Evolutionary conservation across 2,329 filamentous ascomycete species (phyloP).

Genomic region (Fusarium beomiforme): DNA sequence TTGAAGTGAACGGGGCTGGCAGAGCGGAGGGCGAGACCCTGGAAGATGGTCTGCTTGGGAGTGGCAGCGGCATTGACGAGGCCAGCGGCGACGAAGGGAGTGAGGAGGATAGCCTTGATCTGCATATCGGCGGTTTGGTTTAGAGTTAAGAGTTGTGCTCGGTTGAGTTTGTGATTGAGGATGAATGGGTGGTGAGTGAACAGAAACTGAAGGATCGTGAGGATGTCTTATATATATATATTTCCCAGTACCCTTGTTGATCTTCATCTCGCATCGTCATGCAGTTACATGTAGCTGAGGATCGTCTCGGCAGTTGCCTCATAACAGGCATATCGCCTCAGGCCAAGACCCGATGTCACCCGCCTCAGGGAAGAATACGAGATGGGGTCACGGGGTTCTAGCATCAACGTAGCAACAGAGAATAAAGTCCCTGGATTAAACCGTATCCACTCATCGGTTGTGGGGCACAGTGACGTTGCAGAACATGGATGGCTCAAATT

Average conservation of each 20-base stretch:
- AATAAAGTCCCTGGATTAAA: neutral
- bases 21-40: conserved; percentile 60
- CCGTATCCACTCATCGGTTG: neutral
- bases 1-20: conserved; percentile 59
- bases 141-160: neutral
- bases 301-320: neutral
- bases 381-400: no score
- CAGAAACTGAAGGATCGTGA: neutral
- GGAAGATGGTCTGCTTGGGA: conserved; percentile 53
- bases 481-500: no score
- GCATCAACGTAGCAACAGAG: no score
- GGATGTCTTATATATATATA: conserved; percentile 24
- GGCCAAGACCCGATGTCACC: neutral
- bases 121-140: conserved; percentile 40
- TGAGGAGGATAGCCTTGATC: conserved; percentile 39
- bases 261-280: neutral
- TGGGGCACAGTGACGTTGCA: neutral
- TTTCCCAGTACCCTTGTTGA: neutral
- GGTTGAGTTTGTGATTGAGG: neutral
- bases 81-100: conserved; percentile 40
- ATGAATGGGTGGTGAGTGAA: conserved; percentile 4
- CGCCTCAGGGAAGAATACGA: neutral
- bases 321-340: neutral
- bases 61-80: conserved; percentile 43
- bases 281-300: no score